Evolutionary conservation across 2,329 filamentous ascomycete genomes (phyloP), one percentile per base, ranked within the genome.

Genomic region (Penicillium sp.): DNA sequence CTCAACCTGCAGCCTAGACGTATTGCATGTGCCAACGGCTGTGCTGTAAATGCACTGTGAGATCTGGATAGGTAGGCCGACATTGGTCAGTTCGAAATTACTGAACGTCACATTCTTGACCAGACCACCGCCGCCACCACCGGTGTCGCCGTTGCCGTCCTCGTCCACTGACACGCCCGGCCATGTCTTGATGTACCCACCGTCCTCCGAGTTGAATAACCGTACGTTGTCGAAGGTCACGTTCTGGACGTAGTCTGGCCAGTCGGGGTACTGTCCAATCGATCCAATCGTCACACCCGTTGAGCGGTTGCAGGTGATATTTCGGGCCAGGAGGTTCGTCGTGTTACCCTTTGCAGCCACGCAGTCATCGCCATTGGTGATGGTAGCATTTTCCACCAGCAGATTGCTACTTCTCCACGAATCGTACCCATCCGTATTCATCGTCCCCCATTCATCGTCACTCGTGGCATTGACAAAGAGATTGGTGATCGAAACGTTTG

Each of bases 401-500:
- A 81, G 69, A 49, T 77, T 72, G 47, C 74, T 74, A 14, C 78
- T 79, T 63, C 80, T 79, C 76, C 78, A 81, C 24, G 77, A 78
- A 58, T 81, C 77, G 49, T 74, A 73, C 3, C 79, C 79, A 61
- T 81, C 79, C 1, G 79, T 81, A 58, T 81, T 81, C 14, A 79
- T 73, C 1, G 77, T 77, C 38, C 63, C 71, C 72, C 74, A 78
- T 55, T 74, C 69, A 26, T 73, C 75, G 53, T 71, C 71, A 33
- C 74, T 79, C 2, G 72, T 76, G 1, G 78, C 72, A 60, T 78
- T 78, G 73, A 81, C 79, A 52, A 79, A 77, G n/a, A 81, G 67
- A 58, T 81, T 81, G 9, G 76, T 79, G 71, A 81, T 77, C 11
- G 77, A 79, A 53, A 81, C 71, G 57, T 81, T 80, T 59, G 77